Conservation (phyloP, 208 protist genomes). For the Acanthamoeba healyi region DNA sequence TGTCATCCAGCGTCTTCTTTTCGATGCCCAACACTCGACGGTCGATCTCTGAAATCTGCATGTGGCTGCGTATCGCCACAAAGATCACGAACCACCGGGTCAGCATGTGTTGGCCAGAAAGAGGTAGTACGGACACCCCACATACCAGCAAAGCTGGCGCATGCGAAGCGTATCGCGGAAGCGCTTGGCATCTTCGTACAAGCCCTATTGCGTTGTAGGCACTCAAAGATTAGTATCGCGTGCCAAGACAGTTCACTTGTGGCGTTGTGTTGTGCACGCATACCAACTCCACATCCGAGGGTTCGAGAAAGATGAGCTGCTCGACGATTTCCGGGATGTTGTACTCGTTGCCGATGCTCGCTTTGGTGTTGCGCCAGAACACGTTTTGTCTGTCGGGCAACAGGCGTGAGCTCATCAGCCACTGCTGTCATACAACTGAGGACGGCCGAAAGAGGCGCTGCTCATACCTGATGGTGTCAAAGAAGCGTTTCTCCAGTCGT, state of each 20-base stretch:
- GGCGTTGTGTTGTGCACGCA: background rate
- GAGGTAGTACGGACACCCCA: background rate
- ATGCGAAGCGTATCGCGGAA: background rate
- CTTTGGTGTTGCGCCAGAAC: conserved; percentile 68
- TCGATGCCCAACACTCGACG: background rate
- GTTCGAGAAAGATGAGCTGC: conserved; percentile 66
- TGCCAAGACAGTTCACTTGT: no score
- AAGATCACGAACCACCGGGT: no score
- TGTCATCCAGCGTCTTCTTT: conserved; percentile 66
- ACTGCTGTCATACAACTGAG: no score
- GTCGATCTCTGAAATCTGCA: conserved; percentile 43
- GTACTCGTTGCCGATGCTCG: conserved; percentile 33
- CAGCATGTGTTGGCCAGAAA: no score
- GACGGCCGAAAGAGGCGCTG: no score
- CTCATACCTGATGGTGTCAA: background rate
- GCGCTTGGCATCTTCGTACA: background rate
- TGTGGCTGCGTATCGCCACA: background rate
- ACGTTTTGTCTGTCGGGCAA: background rate
- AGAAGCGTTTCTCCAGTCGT: background rate
- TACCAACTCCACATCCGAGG: conserved; percentile 36
- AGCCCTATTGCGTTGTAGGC: background rate
- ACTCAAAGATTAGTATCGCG: no score
- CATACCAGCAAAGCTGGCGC: conserved; percentile 56
- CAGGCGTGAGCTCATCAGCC: no score
- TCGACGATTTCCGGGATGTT: conserved; percentile 58